phyloP scores from a whole-genome alignment of 306 rosid species.

The Morella rubra region DNA sequence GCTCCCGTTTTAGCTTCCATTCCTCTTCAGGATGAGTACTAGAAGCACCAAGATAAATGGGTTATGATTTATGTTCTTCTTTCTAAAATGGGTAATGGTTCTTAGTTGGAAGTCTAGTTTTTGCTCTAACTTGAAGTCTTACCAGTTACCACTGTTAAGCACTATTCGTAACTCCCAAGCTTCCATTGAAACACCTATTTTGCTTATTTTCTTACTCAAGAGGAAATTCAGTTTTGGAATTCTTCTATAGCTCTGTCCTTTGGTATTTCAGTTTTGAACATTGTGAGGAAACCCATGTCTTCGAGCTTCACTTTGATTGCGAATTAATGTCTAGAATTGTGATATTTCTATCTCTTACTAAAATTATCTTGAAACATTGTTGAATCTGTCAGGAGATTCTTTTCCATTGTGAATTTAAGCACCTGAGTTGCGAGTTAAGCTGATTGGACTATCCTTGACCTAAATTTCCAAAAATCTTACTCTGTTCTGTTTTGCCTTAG shows the following conservation, averaged over 20 bases:
- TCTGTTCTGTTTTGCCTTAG: too few species aligned
- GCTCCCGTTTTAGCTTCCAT: too few species aligned
- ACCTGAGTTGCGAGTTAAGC: too few species aligned
- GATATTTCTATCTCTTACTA: too few species aligned
- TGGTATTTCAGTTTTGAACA: constrained; percentile 19
- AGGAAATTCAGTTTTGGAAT: not conserved
- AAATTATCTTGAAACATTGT: too few species aligned
- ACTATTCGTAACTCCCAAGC: not conserved
- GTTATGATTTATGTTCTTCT: not conserved
- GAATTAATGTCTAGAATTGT: not conserved
- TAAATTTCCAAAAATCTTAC: too few species aligned
- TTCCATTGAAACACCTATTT: not conserved
- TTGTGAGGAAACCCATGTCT: constrained; percentile 1
- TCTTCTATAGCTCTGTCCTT: not conserved
- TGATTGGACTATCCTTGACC: too few species aligned
- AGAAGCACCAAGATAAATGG: too few species aligned
- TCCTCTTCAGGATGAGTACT: too few species aligned
- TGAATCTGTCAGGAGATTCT: too few species aligned
- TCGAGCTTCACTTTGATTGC: not conserved
- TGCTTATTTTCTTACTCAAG: not conserved
- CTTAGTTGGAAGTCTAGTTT: not conserved
- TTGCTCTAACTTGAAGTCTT: not conserved
- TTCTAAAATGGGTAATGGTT: not conserved
- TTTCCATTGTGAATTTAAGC: too few species aligned
- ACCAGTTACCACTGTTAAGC: not conserved